These are phyloP conservation scores for Hypoxylon lenormandii DNA, from an alignment of 495 filamentous ascomycete genomes.

Conservation along the genomic window DNA sequence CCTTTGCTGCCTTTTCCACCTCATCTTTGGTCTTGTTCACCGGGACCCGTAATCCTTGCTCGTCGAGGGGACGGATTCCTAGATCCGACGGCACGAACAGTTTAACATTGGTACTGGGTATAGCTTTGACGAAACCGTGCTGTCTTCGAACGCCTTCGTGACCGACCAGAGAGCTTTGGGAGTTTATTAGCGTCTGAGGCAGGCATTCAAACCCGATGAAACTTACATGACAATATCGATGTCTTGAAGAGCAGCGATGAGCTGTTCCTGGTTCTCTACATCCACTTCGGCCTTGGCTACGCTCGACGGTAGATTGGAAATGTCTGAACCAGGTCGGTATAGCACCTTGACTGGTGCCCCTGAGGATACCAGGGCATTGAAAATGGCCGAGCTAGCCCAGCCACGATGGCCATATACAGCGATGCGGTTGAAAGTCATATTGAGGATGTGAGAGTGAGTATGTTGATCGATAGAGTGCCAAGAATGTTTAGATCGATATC, in stretches of 20 bases:
- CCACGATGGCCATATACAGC: constrained; percentile 49
- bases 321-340: constrained; percentile 42
- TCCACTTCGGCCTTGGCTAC: constrained; percentile 34
- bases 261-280: constrained; percentile 32
- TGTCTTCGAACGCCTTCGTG: constrained; percentile 36
- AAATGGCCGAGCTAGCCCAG: constrained; percentile 44
- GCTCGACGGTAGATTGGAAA: constrained; percentile 36
- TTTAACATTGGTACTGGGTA: constrained; percentile 40
- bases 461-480: background rate
- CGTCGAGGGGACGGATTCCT: constrained; percentile 21
- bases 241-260: constrained; percentile 34
- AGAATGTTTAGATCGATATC: background rate
- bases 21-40: constrained; percentile 39
- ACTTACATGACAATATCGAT: constrained; percentile 45
- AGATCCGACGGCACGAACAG: constrained; percentile 48
- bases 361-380: constrained; percentile 36
- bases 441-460: background rate
- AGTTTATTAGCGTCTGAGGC: background rate
- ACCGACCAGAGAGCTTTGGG: constrained; percentile 39
- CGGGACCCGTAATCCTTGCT: constrained; percentile 32
- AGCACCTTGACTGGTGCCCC: constrained; percentile 43
- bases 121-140: constrained; percentile 43
- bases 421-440: constrained; percentile 54
- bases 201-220: background rate
- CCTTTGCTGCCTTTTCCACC: constrained; percentile 40